Percentiles rank a stretch among this genome's conserved stretches.
phyloP scores from a whole-genome alignment of 768 basidiomycete genomes.

The Rhodotorula diobovata region DNA sequence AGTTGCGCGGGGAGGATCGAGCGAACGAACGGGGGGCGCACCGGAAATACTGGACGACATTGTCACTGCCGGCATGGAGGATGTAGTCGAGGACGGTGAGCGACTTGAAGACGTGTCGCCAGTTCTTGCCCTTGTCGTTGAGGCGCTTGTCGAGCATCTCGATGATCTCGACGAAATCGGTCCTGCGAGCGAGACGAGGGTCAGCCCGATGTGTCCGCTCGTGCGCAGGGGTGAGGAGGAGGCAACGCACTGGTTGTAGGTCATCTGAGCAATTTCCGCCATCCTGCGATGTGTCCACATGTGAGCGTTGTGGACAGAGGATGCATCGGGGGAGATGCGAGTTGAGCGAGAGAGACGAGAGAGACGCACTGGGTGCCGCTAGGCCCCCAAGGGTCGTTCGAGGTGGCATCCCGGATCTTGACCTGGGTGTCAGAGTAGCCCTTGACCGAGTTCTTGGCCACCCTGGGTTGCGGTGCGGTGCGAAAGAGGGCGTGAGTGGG shows the following conservation, averaged over 20 bases:
- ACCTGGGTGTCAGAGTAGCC: constrained; percentile 88
- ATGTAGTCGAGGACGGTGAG: constrained; percentile 92
- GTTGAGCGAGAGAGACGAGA: background rate
- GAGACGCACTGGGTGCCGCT: constrained; percentile 63
- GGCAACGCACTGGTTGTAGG: constrained; percentile 84
- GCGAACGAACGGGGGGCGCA: background rate
- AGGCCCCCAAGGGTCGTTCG: constrained; percentile 85
- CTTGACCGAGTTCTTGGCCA: constrained; percentile 45
- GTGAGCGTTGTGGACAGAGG: background rate
- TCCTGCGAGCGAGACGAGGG: constrained; percentile 52
- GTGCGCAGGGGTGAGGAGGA: too few species aligned
- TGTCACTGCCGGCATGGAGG: constrained; percentile 92
- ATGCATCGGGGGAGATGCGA: background rate
- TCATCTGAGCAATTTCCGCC: constrained; percentile 96
- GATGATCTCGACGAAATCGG: constrained; percentile 98
- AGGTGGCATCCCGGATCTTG: constrained; percentile 70
- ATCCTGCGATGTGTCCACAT: constrained; percentile 53
- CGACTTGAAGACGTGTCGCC: constrained; percentile 99
- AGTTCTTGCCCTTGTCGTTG: constrained; percentile 99
- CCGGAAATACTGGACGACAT: constrained; percentile 92
- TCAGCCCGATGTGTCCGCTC: too few species aligned
- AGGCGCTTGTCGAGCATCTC: constrained; percentile 98
- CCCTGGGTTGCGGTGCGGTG: background rate
- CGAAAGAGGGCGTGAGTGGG: background rate
- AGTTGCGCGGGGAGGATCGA: background rate